Percentiles rank a stretch among this genome's conserved stretches.
Evolutionary conservation across 306 rosid genomes (phyloP).

Genomic region (Pyrus pyrifolia): DNA sequence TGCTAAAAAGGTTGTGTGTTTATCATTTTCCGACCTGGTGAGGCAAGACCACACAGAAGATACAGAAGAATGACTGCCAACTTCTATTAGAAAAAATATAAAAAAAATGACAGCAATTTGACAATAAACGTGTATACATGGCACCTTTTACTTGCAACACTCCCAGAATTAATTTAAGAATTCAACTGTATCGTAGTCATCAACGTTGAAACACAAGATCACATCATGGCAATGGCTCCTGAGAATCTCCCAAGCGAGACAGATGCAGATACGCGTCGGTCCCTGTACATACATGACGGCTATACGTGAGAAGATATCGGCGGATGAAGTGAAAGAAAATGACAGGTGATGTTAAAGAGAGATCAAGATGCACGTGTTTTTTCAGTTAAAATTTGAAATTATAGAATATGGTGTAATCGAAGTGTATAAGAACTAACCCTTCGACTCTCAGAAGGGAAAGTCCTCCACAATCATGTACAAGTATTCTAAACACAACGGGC

Average conservation of each 20-base stretch:
- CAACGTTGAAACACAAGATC: neutral
- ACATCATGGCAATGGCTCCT: constrained; percentile 70
- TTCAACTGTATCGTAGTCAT: neutral
- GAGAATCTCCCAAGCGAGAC: constrained; percentile 89
- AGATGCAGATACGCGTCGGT: constrained; percentile 91
- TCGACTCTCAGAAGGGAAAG: neutral
- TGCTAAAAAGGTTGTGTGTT: too few species aligned
- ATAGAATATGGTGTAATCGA: neutral
- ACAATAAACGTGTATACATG: neutral
- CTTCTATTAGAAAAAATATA: neutral
- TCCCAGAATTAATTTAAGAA: neutral
- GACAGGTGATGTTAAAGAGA: neutral
- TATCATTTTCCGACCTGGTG: neutral
- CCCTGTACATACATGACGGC: constrained; percentile 35
- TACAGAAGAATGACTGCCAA: constrained; percentile 15
- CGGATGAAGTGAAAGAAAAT: neutral
- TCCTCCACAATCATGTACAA: neutral
- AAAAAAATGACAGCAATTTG: constrained; percentile 20
- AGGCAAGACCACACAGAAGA: neutral
- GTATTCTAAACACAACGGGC: neutral
- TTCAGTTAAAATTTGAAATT: neutral
- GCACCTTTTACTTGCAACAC: neutral
- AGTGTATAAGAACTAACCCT: neutral
- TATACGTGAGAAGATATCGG: neutral
- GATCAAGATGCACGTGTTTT: neutral